Evolutionary conservation across 306 rosid genomes (phyloP).

Genomic region (Corylus americana): DNA sequence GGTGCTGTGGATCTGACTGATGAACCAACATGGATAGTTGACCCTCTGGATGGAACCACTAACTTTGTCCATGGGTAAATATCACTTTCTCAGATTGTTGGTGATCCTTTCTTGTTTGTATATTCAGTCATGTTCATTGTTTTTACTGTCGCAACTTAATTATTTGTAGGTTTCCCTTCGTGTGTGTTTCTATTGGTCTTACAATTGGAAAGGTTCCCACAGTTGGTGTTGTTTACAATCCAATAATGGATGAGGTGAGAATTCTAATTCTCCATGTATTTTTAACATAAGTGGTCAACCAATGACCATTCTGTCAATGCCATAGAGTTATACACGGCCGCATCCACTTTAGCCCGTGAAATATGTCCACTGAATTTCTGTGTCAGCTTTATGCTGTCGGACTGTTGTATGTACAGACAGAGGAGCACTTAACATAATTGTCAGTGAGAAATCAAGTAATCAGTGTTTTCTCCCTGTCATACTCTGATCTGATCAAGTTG

Average conservation of each 20-base stretch:
- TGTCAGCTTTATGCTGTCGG: not conserved
- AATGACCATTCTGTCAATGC: not conserved
- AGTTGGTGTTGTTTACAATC: slow-evolving; percentile 96
- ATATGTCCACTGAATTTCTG: not conserved
- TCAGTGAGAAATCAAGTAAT: not conserved
- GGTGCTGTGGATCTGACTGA: slow-evolving; percentile 87
- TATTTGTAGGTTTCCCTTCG: slow-evolving; percentile 79
- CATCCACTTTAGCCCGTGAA: not conserved
- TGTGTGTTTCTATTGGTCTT: slow-evolving; percentile 95
- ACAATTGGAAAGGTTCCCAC: slow-evolving; percentile 80
- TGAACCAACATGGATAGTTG: slow-evolving; percentile 97
- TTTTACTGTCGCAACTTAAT: not conserved
- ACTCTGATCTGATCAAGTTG: slow-evolving; percentile 4
- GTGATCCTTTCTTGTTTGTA: slow-evolving; percentile 14
- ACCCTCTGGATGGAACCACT: slow-evolving; percentile 98
- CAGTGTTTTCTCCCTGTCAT: not conserved
- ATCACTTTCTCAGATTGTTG: slow-evolving; percentile 29
- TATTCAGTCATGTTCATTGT: slow-evolving; percentile 11
- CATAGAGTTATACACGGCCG: not conserved
- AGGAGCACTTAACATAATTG: slow-evolving; percentile 1
- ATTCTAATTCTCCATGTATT: slow-evolving; percentile 4
- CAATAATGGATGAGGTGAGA: slow-evolving; percentile 84
- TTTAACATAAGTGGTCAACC: slow-evolving; percentile 17
- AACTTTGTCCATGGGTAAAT: slow-evolving; percentile 94
- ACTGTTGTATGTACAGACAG: slow-evolving; percentile 5